Base-by-base conservation (phyloP, 2,329 filamentous ascomycete genomes). In the Ophiostoma sp. region DNA sequence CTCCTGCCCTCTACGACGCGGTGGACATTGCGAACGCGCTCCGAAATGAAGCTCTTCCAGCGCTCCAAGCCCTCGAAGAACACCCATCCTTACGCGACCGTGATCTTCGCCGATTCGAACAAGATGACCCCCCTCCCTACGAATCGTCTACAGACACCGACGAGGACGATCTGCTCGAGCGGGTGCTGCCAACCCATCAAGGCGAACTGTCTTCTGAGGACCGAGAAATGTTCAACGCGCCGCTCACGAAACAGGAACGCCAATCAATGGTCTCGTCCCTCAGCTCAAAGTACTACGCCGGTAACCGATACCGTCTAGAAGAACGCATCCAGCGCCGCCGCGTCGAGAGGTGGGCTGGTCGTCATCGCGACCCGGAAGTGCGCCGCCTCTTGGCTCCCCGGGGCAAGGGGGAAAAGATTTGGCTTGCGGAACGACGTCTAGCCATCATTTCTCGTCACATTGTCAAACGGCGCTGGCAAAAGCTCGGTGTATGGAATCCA, bases 381-480 rank as follows among this genome's bases (percentile, higher is more conserved):
- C 61, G 61, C 61, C 61, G 61, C 61, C 33, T 45, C 9, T 8
- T 64, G 61, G 31, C 28, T 15, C 61, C 61, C n/a, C 3, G 7
- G 2, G 61, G 61, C 0, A 17, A 2, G 11, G 61, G 61, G 4
- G 9, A 3, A 5, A 64, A 25, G n/a, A 25, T 64, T 9, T 3
- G 3, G 3, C 61, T 39, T 31, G 61, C 33, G 3, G 36, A 64
- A 12, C 61, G 36, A 39, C 61, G 61, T 1, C 6, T 12, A 11
- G 36, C 36, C 17, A 9, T 64, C 11, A 4, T 64, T 42, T 39
- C 61, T 15, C 61, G 61, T 7, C 33, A 42, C 36, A 8, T 64
- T 22, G n/a, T 64, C 33, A 39, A 42, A 33, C 61, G 61, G 15
- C 61, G 61, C 19, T 64, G 61, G 61, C 61, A 64, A 25, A 64